Conservation (phyloP, 2,329 filamentous ascomycete genomes). For the Claviceps paspali region DNA sequence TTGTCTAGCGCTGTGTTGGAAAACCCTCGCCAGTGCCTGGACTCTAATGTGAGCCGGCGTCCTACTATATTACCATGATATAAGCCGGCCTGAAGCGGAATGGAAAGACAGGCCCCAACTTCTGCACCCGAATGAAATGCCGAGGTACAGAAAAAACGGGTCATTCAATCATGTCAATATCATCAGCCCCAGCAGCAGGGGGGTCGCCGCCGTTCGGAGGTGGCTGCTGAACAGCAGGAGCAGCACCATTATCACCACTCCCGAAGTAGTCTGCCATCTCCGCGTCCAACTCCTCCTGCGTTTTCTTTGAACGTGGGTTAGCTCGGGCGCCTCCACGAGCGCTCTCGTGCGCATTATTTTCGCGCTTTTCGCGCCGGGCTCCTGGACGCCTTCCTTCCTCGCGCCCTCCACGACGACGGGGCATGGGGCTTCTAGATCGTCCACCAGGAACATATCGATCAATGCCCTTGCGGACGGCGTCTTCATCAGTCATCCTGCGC, state of each 20-base stretch:
- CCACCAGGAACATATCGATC: constrained; percentile 64
- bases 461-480: constrained; percentile 50
- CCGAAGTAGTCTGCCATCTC: constrained; percentile 94
- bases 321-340: constrained; percentile 22
- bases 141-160: not conserved
- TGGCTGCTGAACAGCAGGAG: constrained; percentile 15
- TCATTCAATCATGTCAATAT: constrained; percentile 59
- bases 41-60: too few relatives aligned
- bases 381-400: constrained; percentile 38
- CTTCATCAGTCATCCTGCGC: constrained; percentile 33
- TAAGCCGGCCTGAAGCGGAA: not conserved
- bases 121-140: not conserved
- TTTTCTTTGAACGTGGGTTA: constrained; percentile 58
- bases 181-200: constrained; percentile 28
- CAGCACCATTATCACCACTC: constrained; percentile 22
- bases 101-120: too few relatives aligned
- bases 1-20: too few relatives aligned
- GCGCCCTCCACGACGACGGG: constrained; percentile 34
- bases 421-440: constrained; percentile 43
- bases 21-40: too few relatives aligned
- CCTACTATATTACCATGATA: too few relatives aligned
- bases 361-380: constrained; percentile 21
- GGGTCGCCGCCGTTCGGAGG: constrained; percentile 14
- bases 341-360: constrained; percentile 19
- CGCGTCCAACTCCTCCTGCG: constrained; percentile 81